Evolutionary conservation across 108 stramenopile species (phyloP), one percentile per base, ranked within the genome.

Genomic region (Cyclotella kingstonii): DNA sequence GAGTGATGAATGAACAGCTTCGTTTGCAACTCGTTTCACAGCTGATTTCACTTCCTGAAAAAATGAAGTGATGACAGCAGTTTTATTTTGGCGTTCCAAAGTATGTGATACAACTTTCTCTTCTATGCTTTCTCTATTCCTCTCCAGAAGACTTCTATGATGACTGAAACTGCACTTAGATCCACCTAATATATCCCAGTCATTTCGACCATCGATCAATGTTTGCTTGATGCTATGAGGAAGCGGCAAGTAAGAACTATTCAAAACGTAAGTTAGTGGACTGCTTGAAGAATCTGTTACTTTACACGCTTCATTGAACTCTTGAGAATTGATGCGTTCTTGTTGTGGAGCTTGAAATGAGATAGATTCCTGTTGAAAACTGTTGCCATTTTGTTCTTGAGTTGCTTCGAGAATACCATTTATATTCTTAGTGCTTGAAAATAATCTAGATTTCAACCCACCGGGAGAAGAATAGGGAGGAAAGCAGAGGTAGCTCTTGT

Each of bases 391-490:
- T 12, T 48, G 47, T 25, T 25, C 11, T 14, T 44, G 23, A 48
- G 25, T 8, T 21, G 22, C 6, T 48, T 23, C 3, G n/a, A 4
- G 26, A 2, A 28, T n/a, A n/a, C n/a, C n/a, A n/a, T n/a, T n/a
- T n/a, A n/a, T n/a, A n/a, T n/a, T n/a, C n/a, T n/a, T n/a, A n/a
- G n/a, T n/a, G n/a, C n/a, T n/a, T n/a, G 60, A 31, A 46, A 71
- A 71, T 1, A 71, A 33, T 31, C 70, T 17, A 31, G 60, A 62
- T 10, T 47, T 44, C 36, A 71, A 48, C 26, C 70, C 70, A 63
- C 60, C 70, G 0, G 70, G 70, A 41, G 70, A 34, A 55, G 61
- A 71, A 47, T 71, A 71, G 14, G 70, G 70, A 7, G 70, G 70
- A 46, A 71, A 71, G 28, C 70, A 71, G 54, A 54, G 33, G 35